Evolutionary conservation across 192 early-diverging fungal species (phyloP).

Genomic region (Funneliformis mosseae): DNA sequence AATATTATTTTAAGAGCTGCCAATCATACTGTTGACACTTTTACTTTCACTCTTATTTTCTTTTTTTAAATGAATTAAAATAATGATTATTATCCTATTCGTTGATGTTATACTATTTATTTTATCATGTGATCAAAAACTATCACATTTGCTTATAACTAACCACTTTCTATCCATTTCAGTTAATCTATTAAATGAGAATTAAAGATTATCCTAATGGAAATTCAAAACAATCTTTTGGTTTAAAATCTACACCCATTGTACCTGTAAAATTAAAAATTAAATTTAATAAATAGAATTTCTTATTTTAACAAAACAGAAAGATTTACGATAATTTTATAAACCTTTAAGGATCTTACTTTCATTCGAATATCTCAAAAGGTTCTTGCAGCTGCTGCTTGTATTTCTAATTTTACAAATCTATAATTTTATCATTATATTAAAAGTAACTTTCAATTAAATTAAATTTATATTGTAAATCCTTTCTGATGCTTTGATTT

Average conservation of each 20-base stretch:
- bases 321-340: constrained; percentile 24
- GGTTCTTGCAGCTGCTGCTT: constrained; percentile 34
- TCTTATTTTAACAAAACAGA: neutral
- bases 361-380: neutral
- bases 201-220: constrained; percentile 41
- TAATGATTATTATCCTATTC: too few species aligned
- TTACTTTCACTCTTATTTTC: too few species aligned
- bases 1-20: too few species aligned
- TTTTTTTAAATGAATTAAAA: too few species aligned
- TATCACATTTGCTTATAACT: constrained; percentile 38
- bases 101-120: too few species aligned
- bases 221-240: constrained; percentile 49
- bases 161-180: constrained; percentile 48
- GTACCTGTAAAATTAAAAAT: constrained; percentile 37
- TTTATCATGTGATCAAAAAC: too few species aligned
- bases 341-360: constrained; percentile 12
- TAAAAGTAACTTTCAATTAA: too few species aligned
- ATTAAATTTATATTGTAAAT: constrained; percentile 36
- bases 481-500: constrained; percentile 17
- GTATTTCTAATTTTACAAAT: constrained; percentile 49
- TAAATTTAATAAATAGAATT: neutral
- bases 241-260: constrained; percentile 49
- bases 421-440: constrained; percentile 50
- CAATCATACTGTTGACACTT: too few species aligned
- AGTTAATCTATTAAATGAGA: constrained; percentile 43